Percentiles rank a stretch among this genome's conserved stretches.
These are phyloP conservation scores for Malassezia obtusa DNA, from an alignment of 1,284 basidiomycete species.

Conservation along the genomic window DNA sequence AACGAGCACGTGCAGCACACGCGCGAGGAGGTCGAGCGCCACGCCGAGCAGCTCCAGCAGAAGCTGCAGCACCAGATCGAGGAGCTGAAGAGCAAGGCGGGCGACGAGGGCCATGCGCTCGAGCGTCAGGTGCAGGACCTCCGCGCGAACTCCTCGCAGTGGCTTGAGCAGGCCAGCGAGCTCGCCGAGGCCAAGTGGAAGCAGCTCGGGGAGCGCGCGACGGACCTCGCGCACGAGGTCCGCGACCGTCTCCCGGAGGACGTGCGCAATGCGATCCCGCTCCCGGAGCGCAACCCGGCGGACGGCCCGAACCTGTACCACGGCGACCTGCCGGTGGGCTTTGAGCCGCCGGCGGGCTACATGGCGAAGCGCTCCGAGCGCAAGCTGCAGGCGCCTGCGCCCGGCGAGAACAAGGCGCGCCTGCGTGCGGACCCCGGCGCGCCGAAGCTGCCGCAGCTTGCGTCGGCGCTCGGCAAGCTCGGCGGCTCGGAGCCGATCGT, in stretches of 20 bases:
- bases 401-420: constrained; percentile 21
- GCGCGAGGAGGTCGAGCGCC: constrained; percentile 26
- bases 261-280: not conserved
- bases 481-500: constrained; percentile 76
- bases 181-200: constrained; percentile 22
- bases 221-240: not conserved
- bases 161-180: constrained; percentile 20
- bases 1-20: constrained; percentile 27
- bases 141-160: constrained; percentile 4
- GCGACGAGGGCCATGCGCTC: constrained; percentile 11
- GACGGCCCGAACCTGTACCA: constrained; percentile 18
- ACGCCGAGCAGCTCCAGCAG: constrained; percentile 22
- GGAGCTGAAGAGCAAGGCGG: constrained; percentile 49
- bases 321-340: constrained; percentile 29
- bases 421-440: constrained; percentile 35
- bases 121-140: constrained; percentile 5
- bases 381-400: constrained; percentile 30
- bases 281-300: constrained; percentile 24
- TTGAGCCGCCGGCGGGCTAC: constrained; percentile 33
- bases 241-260: not conserved
- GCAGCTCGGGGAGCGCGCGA: constrained; percentile 11
- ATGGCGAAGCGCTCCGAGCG: constrained; percentile 27
- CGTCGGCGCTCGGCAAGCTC: constrained; percentile 68
- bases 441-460: constrained; percentile 59
- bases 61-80: constrained; percentile 20